A percentile compares a stretch with the other conserved stretches of the same genome.
These are phyloP conservation scores for Omphalotus guepiniiformis DNA, from an alignment of 768 basidiomycete species.

Conservation along the genomic window DNA sequence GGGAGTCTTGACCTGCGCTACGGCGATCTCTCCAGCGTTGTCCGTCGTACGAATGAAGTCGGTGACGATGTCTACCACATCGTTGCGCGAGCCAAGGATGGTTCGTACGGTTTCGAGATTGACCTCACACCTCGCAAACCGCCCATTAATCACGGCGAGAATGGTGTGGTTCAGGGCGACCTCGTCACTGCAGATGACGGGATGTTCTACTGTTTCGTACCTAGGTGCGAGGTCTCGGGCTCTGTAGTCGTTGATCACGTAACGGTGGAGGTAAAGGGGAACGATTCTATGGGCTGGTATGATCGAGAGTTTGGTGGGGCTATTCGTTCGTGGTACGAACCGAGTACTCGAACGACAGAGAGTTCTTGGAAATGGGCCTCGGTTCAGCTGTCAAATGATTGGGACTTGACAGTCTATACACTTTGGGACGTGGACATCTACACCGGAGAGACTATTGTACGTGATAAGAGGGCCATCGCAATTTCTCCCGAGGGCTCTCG, in stretches of 20 bases:
- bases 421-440: background rate
- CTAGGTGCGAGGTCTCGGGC: background rate
- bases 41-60: background rate
- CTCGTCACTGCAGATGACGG: background rate
- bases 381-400: background rate
- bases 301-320: background rate
- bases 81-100: background rate
- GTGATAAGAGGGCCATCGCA: background rate
- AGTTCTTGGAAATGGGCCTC: background rate
- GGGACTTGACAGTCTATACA: background rate
- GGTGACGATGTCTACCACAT: background rate
- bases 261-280: background rate
- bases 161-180: background rate
- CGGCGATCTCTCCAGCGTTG: background rate
- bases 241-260: background rate
- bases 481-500: background rate
- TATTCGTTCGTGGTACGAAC: background rate
- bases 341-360: background rate
- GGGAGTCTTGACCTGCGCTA: background rate
- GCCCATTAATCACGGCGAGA: background rate
- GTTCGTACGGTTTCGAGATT: background rate
- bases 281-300: background rate
- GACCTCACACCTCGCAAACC: background rate
- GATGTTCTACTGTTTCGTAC: background rate
- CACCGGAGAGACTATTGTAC: background rate